Base-by-base conservation (phyloP, 257 asterid species). In the Linderniella brevidens region DNA sequence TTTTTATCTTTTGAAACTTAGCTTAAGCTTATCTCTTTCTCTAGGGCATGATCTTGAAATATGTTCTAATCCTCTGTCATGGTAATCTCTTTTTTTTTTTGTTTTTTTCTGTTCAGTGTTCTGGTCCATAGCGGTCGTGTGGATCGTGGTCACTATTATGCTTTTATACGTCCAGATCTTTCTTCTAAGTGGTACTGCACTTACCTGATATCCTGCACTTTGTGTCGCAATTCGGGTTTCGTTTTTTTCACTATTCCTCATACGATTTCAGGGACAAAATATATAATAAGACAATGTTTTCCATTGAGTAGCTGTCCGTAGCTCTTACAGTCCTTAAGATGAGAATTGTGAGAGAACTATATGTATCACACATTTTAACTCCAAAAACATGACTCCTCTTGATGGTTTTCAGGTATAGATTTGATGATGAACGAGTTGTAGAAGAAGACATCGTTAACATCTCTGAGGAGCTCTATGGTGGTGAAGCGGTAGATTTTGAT, bases 41-140 rank as follows among this genome's bases (percentile, higher is more conserved):
- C 32, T 25, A n/a, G n/a, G 32, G 32, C 32, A 25, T 25, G 32
- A 25, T 25, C 32, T 25, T 25, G 32, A 25, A 25, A 25, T 25
- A 25, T 2, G 32, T 25, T 25, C 32, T 25, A 2, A 25, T 25
- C 32, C 6, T 25, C 6, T 2, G n/a, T n/a, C 3, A 25, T 25
- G 6, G 32, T 25, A 25, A 25, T 25, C 32, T 25, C 32, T 2
- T 25, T 53, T 51, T 38, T 37, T 35, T 58, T 25, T 6, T 25
- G 3, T 25, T 25, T 25, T 25, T 6, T 25, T 25, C 4, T 25
- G 32, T 6, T 11, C 51, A 74, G 81, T 47, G 81, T 73, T 48
- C 59, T 73, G 77, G 80, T 73, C 63, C 80, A 73, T 58, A 69
- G 81, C 50, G 81, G 81, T 19, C 77, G 81, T 41, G 81, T 74